Evolutionary conservation across 176 grass and related monocot species (phyloP).

Genomic region (Triticum timopheevii): DNA sequence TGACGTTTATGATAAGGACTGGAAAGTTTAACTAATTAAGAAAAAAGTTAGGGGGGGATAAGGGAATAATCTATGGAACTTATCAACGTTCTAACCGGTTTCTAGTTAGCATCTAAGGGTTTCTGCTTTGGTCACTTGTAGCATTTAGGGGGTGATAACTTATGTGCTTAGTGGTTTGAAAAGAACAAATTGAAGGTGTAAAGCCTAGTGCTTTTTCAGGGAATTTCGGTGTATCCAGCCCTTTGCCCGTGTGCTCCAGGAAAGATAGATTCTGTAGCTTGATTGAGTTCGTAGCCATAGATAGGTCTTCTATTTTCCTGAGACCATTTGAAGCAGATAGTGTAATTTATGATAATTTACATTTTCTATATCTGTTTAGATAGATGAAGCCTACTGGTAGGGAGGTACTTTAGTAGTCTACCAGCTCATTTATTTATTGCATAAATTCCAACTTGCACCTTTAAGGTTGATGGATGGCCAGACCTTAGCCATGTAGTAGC

Average conservation of each 20-base stretch:
- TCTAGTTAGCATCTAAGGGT: constrained; percentile 33
- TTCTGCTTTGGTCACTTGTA: constrained; percentile 35
- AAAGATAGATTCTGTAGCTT: constrained; percentile 41
- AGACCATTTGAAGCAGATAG: constrained; percentile 19
- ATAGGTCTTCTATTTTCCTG: constrained; percentile 40
- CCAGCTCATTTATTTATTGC: constrained; percentile 11
- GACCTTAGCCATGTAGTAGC: constrained; percentile 1
- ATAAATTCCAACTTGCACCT: constrained; percentile 7
- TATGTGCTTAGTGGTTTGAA: constrained; percentile 34
- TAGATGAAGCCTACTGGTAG: constrained; percentile 26
- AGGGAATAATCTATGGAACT: constrained; percentile 61
- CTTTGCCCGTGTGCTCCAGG: constrained; percentile 23
- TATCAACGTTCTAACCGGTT: constrained; percentile 37
- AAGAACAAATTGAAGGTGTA: constrained; percentile 24
- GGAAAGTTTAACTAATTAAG: constrained; percentile 35
- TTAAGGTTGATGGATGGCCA: constrained; percentile 23
- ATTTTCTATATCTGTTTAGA: constrained; percentile 24
- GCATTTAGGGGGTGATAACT: constrained; percentile 27
- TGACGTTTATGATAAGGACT: constrained; percentile 14
- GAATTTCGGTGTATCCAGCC: constrained; percentile 39
- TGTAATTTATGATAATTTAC: constrained; percentile 11
- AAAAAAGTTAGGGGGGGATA: constrained; percentile 41
- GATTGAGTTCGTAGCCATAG: constrained; percentile 34
- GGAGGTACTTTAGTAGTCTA: constrained; percentile 22
- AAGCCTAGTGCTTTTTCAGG: constrained; percentile 35